Conservation (phyloP, 164 flowering plant species). For the Sedum album region DNA sequence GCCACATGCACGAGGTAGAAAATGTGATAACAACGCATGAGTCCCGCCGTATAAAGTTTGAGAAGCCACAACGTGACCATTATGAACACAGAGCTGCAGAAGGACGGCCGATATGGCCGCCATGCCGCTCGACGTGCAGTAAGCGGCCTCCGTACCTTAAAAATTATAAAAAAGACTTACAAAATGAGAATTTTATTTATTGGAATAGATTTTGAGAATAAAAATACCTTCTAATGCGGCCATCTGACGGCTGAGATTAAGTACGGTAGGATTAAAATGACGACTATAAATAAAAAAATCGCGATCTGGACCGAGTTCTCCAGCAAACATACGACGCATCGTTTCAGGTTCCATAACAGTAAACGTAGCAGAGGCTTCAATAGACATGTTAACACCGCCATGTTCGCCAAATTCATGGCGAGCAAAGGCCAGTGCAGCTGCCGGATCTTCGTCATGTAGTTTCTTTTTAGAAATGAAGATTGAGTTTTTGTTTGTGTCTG, state of each 20-base stretch:
- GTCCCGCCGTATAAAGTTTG: slow-evolving; percentile 76
- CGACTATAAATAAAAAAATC: slow-evolving; percentile 96
- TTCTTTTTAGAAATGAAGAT: no score
- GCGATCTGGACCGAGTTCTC: slow-evolving; percentile 87
- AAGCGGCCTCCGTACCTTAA: slow-evolving; percentile 89
- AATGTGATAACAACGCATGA: slow-evolving; percentile 72
- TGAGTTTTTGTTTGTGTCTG: no score
- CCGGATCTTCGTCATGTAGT: no score
- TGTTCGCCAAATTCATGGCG: slow-evolving; percentile 94
- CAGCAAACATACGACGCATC: slow-evolving; percentile 78
- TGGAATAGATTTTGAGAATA: no score
- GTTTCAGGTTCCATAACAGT: slow-evolving; percentile 97
- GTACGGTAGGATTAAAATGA: slow-evolving; percentile 88
- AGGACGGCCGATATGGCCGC: slow-evolving; percentile 77
- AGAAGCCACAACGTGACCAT: slow-evolving; percentile 77
- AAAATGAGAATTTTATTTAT: no score
- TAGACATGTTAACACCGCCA: slow-evolving; percentile 97
- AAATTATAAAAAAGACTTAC: no score
- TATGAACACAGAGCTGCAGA: slow-evolving; percentile 68
- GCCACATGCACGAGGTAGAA: slow-evolving; percentile 59
- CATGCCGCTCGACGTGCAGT: slow-evolving; percentile 94
- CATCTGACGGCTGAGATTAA: slow-evolving; percentile 90
- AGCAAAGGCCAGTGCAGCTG: no score
- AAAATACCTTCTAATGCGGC: slow-evolving; percentile 78
- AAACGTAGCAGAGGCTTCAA: slow-evolving; percentile 94